These are phyloP conservation scores for Actinomortierella wolfii DNA, from an alignment of 371 early-diverging fungal species.

Conservation along the genomic window DNA sequence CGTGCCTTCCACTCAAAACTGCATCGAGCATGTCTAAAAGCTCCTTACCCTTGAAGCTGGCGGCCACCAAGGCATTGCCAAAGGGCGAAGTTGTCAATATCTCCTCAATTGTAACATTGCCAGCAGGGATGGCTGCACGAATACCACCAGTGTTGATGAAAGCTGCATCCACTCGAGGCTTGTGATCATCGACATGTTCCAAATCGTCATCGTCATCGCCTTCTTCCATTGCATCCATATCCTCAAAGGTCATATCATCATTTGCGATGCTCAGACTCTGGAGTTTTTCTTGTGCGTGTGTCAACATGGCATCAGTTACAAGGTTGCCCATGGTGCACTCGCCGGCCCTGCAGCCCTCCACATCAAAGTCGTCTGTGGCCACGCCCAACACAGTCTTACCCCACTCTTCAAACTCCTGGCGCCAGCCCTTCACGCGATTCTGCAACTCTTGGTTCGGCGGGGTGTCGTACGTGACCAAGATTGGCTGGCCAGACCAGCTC, in stretches of 20 bases:
- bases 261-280: conserved; percentile 15
- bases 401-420: conserved; percentile 52
- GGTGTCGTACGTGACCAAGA: conserved; percentile 56
- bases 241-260: conserved; percentile 1
- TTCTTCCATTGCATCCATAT: neutral
- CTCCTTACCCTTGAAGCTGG: conserved; percentile 52
- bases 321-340: conserved; percentile 64
- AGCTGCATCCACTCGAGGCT: conserved; percentile 41
- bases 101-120: conserved; percentile 55
- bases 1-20: conserved; percentile 23
- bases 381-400: conserved; percentile 50
- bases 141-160: conserved; percentile 66
- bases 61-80: conserved; percentile 53
- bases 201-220: too few relatives aligned
- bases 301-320: conserved; percentile 61
- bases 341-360: conserved; percentile 42
- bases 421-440: conserved; percentile 52
- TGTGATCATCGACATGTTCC: conserved; percentile 4
- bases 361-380: conserved; percentile 46
- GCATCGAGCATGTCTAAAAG: conserved; percentile 51
- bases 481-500: conserved; percentile 56
- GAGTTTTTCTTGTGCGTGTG: conserved; percentile 11
- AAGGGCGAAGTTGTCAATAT: conserved; percentile 63
- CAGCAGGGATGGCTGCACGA: conserved; percentile 53
- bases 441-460: conserved; percentile 47